Base-by-base conservation (phyloP, 306 rosid genomes). In the Sphenostylis stenocarpa region DNA sequence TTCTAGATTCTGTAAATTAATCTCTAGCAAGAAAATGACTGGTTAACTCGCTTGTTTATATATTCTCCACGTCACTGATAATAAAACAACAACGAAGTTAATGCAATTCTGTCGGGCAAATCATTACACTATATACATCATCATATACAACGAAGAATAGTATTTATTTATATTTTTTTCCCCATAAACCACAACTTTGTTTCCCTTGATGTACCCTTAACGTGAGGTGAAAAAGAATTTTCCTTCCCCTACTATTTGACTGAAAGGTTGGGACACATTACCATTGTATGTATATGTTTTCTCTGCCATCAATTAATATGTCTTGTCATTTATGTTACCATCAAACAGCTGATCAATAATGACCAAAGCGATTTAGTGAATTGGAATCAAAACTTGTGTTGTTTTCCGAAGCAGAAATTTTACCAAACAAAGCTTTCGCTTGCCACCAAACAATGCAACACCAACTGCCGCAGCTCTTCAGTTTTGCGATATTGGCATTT, bases 371-470 rank as follows among this genome's bases (percentile, higher is more conserved):
- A 53, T 81, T 81, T n/a, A 76, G 70, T 76, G 71, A 76, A 62
- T 19, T 29, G 61, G 67, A 85, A 69, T 68, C 83, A 81, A 76
- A 36, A 19, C 57, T 17, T 66, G 1, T 24, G 29, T 34, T 67
- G 66, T 44, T 61, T 48, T 71, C 52, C 8, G 73, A 78, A 47
- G n/a, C 24, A 29, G 73, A 85, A 78, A 77, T 82, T 70, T 74
- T 36, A 85, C 82, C 88, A 78, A 81, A 71, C 85, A 76, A n/a
- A 76, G 16, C 44, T 70, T 39, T 73, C 7, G 33, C 3, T 31
- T 62, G 70, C 75, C 80, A 80, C 82, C 85, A 49, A 77, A 72
- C 77, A 76, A 77, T 51, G 70, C 58, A 71, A 63, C 77, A 61
- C 47, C 70, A 77, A 77, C 79, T 70, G 29, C 53, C 26, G 57